Conservation (phyloP, 345 rosid species). For the Eucalyptus regnans region DNA sequence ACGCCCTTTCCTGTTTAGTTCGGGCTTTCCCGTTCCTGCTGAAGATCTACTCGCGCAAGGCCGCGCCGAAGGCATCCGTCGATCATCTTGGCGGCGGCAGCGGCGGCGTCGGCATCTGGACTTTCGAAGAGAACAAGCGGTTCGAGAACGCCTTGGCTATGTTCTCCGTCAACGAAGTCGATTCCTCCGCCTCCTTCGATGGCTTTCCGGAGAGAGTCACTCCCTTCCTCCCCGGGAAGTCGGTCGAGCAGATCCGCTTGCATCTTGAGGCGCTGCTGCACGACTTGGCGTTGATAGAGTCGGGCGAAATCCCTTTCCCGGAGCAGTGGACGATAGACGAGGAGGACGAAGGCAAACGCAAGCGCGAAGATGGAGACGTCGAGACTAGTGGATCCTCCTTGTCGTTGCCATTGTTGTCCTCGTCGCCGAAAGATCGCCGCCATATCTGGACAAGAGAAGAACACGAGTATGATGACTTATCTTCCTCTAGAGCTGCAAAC, state of each 20-base stretch:
- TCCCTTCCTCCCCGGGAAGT: background rate
- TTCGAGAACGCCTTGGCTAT: background rate
- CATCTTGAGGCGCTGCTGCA: background rate
- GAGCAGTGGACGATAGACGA: background rate
- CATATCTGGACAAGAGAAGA: background rate
- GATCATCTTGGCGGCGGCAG: background rate
- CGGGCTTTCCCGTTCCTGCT: background rate
- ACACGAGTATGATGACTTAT: background rate
- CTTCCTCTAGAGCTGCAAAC: background rate
- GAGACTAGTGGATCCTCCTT: background rate
- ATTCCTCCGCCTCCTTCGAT: background rate
- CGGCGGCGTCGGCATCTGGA: background rate
- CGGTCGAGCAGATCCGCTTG: background rate
- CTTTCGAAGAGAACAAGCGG: background rate
- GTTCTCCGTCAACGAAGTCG: background rate
- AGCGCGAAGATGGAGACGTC: background rate
- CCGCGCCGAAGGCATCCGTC: background rate
- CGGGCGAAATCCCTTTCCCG: background rate
- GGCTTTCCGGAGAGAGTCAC: background rate
- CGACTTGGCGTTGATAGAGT: background rate
- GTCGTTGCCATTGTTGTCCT: background rate
- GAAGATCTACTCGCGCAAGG: background rate
- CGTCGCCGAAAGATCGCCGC: background rate
- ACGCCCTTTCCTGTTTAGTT: background rate
- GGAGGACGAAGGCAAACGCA: background rate